These are phyloP conservation scores for Claviceps africana DNA, from an alignment of 2,329 filamentous ascomycete species.

Conservation along the genomic window DNA sequence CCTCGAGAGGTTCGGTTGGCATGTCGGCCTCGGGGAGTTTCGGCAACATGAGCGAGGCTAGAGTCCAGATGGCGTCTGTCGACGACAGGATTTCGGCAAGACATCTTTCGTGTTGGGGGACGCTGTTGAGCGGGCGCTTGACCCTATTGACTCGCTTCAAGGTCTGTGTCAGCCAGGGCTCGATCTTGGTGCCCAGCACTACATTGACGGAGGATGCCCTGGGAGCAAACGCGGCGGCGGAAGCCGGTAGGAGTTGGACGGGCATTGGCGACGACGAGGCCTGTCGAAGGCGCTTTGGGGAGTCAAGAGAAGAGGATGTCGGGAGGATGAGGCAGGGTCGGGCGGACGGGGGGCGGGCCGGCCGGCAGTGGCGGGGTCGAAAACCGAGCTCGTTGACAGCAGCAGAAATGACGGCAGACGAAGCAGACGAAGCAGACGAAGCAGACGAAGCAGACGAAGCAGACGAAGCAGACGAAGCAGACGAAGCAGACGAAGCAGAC, in stretches of 20 bases:
- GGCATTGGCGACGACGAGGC: slow-evolving; percentile 48
- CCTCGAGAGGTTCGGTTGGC: slow-evolving; percentile 71
- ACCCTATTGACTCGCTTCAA: slow-evolving; percentile 93
- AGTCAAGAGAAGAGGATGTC: not conserved
- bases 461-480: slow-evolving; percentile 23
- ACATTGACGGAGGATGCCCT: slow-evolving; percentile 83
- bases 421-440: slow-evolving; percentile 21
- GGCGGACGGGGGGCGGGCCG: slow-evolving; percentile 1
- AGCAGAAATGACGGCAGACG: too few species aligned
- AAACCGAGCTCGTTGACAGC: not conserved
- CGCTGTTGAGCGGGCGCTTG: slow-evolving; percentile 94
- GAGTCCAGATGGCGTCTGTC: slow-evolving; percentile 81
- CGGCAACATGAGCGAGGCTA: slow-evolving; percentile 83
- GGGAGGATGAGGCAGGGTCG: not conserved
- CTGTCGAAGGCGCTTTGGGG: not conserved
- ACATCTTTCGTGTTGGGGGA: slow-evolving; percentile 88
- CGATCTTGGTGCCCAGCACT: slow-evolving; percentile 79
- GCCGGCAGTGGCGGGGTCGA: not conserved
- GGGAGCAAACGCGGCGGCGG: slow-evolving; percentile 90
- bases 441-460: slow-evolving; percentile 8
- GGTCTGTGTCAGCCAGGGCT: slow-evolving; percentile 92
- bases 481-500: not conserved
- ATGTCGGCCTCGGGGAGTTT: slow-evolving; percentile 80
- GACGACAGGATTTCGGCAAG: slow-evolving; percentile 89
- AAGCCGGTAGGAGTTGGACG: slow-evolving; percentile 83